Evolutionary conservation across 164 flowering plant genomes (phyloP).

Genomic region (Magnolia sinica): DNA sequence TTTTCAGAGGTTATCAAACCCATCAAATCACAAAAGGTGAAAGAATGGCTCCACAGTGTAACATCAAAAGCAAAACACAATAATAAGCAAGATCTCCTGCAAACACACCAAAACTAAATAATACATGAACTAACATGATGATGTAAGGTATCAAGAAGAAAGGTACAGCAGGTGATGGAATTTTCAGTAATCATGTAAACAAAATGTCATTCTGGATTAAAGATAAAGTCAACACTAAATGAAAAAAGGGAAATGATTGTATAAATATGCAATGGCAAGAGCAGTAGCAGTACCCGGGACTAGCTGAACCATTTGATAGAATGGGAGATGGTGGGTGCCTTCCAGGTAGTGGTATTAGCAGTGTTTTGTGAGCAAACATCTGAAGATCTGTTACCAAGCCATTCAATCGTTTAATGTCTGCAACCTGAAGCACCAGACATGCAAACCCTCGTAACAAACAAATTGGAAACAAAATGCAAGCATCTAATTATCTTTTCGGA

Average conservation of each 20-base stretch:
- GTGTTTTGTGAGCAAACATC: constrained; percentile 85
- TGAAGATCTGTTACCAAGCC: constrained; percentile 85
- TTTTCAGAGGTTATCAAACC: not conserved
- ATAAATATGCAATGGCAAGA: not conserved
- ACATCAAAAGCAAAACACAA: no score
- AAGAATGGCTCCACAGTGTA: not conserved
- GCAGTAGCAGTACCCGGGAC: constrained; percentile 41
- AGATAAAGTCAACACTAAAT: not conserved
- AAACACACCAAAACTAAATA: not conserved
- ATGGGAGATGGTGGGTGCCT: constrained; percentile 81
- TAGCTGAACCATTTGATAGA: constrained; percentile 40
- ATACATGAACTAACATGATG: no score
- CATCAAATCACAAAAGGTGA: not conserved
- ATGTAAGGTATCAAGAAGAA: not conserved
- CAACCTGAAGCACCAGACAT: constrained; percentile 45
- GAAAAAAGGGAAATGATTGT: not conserved
- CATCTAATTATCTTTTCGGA: not conserved
- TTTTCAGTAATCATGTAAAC: no score
- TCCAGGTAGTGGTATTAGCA: constrained; percentile 77
- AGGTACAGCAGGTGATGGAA: not conserved
- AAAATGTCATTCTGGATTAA: no score
- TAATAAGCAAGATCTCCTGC: not conserved
- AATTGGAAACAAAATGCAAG: not conserved
- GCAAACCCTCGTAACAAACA: not conserved
- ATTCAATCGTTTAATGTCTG: constrained; percentile 82